Evolutionary conservation across 2,329 filamentous ascomycete species (phyloP).

Genomic region (Aspergillus luchuensis): DNA sequence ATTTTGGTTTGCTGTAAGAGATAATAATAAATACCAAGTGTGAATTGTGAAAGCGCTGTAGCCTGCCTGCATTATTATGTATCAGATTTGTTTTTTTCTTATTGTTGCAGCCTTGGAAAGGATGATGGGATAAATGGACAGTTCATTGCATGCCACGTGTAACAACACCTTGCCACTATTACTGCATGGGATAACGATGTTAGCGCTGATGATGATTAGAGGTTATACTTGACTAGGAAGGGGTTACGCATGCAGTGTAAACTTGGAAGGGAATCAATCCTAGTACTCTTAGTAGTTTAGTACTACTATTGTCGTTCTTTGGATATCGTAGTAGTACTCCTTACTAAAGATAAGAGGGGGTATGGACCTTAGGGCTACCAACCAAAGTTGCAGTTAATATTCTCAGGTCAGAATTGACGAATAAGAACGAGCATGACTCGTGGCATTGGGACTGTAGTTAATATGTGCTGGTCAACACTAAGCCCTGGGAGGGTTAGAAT

Average conservation of each 20-base stretch:
- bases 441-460: neutral
- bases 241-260: neutral
- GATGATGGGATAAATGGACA: neutral
- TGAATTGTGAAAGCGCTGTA: neutral
- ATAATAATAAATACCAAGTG: neutral
- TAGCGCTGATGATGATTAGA: neutral
- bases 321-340: too few species aligned
- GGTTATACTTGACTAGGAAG: neutral
- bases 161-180: neutral
- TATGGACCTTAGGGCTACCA: neutral
- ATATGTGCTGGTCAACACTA: neutral
- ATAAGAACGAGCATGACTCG: neutral
- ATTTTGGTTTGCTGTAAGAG: too few species aligned
- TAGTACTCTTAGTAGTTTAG: too few species aligned
- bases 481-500: neutral
- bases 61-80: neutral
- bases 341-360: neutral
- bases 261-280: neutral
- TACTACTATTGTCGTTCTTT: too few species aligned
- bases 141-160: slow-evolving; percentile 13
- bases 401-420: neutral
- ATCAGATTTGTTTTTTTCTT: neutral
- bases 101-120: neutral
- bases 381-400: neutral
- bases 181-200: neutral